Conservation (phyloP, 768 basidiomycete species). For the Strobilomyces dryophilus region DNA sequence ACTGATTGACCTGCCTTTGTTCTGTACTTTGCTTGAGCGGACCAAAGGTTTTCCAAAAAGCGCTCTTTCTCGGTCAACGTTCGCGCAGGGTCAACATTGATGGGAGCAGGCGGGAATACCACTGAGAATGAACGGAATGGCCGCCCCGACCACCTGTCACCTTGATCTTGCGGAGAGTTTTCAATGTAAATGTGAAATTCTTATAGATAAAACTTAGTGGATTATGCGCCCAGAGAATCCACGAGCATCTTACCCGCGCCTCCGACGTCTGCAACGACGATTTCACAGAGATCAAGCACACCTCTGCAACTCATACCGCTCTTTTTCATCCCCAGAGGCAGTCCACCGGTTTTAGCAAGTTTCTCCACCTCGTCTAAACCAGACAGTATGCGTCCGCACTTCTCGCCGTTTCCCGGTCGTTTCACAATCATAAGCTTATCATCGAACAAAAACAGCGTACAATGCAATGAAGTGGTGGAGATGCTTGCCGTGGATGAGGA, state of each 20-base stretch:
- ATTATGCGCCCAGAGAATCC: neutral
- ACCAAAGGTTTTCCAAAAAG: conserved; percentile 89
- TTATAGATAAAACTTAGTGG: conserved; percentile 29
- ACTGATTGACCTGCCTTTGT: conserved; percentile 71
- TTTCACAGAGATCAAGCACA: conserved; percentile 77
- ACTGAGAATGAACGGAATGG: conserved; percentile 76
- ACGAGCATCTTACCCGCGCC: conserved; percentile 59
- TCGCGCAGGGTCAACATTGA: conserved; percentile 61
- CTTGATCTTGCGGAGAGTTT: conserved; percentile 74
- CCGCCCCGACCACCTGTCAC: conserved; percentile 84
- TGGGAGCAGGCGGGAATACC: conserved; percentile 67
- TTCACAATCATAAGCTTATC: conserved; percentile 93
- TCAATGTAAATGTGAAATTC: conserved; percentile 87
- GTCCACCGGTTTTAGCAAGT: conserved; percentile 56
- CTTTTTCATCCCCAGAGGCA: conserved; percentile 67
- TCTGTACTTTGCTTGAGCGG: conserved; percentile 76
- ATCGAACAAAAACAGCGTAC: conserved; percentile 89
- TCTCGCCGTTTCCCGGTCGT: conserved; percentile 73
- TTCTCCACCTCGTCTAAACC: conserved; percentile 80
- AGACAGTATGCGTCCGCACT: conserved; percentile 61
- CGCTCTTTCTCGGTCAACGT: conserved; percentile 68
- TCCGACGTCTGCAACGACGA: conserved; percentile 82
- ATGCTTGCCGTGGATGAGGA: conserved; percentile 42
- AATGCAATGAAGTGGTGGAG: conserved; percentile 57
- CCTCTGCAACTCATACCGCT: conserved; percentile 82